A percentile compares a stretch with the other conserved stretches of the same genome.
phyloP scores from a whole-genome alignment of 2,329 filamentous ascomycete species.

The Hymenoscyphus repandus region DNA sequence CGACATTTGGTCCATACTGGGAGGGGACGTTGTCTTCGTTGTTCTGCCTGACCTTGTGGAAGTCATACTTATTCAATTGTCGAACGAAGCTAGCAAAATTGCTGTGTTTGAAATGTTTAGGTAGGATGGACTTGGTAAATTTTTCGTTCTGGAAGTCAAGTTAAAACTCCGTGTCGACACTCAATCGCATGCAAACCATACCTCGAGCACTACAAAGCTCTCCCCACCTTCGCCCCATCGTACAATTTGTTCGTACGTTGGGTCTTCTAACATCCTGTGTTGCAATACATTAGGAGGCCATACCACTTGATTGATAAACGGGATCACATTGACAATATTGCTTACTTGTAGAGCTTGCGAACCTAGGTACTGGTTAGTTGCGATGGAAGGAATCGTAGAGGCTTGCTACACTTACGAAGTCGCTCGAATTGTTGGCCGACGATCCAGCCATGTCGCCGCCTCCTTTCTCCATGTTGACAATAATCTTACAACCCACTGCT shows the following conservation, averaged over 20 bases:
- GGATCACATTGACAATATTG: background rate
- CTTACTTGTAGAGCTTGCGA: slow-evolving; percentile 96
- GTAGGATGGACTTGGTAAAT: slow-evolving; percentile 94
- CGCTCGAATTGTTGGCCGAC: slow-evolving; percentile 76
- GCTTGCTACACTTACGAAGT: slow-evolving; percentile 68
- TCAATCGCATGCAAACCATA: slow-evolving; percentile 38
- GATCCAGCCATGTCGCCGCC: slow-evolving; percentile 27
- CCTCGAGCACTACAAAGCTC: slow-evolving; percentile 96
- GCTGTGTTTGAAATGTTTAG: slow-evolving; percentile 98
- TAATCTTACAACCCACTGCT: background rate
- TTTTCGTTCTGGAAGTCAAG: slow-evolving; percentile 72
- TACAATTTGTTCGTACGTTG: slow-evolving; percentile 85
- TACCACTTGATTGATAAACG: background rate
- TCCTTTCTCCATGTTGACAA: slow-evolving; percentile 29
- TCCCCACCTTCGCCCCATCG: slow-evolving; percentile 93
- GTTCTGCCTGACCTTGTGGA: slow-evolving; percentile 92
- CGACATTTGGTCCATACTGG: slow-evolving; percentile 74
- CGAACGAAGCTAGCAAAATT: slow-evolving; percentile 97
- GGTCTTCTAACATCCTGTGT: slow-evolving; percentile 88
- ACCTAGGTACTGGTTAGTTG: slow-evolving; percentile 53
- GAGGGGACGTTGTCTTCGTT: slow-evolving; percentile 81
- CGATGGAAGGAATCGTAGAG: background rate
- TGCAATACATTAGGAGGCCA: slow-evolving; percentile 14
- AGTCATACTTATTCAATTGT: slow-evolving; percentile 95
- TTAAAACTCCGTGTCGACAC: slow-evolving; percentile 12